phyloP scores from a whole-genome alignment of 2,329 filamentous ascomycete species.

The Cadophora luteo-olivacea region DNA sequence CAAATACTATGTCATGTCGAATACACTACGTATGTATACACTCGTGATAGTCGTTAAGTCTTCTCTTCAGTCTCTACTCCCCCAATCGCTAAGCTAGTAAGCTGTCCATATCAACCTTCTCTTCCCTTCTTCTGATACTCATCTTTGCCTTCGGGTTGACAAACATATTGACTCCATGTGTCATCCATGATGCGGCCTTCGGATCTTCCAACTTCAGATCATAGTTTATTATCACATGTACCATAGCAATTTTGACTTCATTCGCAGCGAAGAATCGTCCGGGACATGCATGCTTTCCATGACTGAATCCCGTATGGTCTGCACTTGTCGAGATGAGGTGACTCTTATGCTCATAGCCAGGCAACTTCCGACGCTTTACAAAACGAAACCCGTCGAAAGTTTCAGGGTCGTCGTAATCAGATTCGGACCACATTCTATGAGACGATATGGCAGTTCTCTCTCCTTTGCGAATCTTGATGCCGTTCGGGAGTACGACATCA shows the following conservation, averaged over 20 bases:
- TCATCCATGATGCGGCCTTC: background rate
- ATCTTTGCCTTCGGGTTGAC: slow-evolving; percentile 1
- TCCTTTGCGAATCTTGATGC: slow-evolving; percentile 2
- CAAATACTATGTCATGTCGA: background rate
- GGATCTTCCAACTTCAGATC: slow-evolving; percentile 28
- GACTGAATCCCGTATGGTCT: slow-evolving; percentile 46
- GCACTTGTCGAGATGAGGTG: slow-evolving; percentile 12
- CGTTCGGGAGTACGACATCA: slow-evolving; percentile 7
- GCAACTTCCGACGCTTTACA: background rate
- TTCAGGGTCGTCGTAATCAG: background rate
- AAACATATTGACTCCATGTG: slow-evolving; percentile 9
- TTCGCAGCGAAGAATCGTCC: slow-evolving; percentile 49
- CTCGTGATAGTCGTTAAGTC: background rate
- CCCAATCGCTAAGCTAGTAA: background rate
- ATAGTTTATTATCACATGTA: slow-evolving; percentile 43
- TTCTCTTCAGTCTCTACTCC: background rate
- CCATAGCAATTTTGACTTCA: slow-evolving; percentile 46
- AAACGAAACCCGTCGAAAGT: background rate
- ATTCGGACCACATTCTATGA: slow-evolving; percentile 10
- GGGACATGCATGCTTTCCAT: slow-evolving; percentile 50
- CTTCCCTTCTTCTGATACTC: background rate
- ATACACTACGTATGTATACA: background rate
- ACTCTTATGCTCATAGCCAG: background rate
- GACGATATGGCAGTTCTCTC: slow-evolving; percentile 8
- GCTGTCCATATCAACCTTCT: slow-evolving; percentile 17